phyloP scores from a whole-genome alignment of 1,139 yeast species.

The Casaregolazyma lundiana region DNA sequence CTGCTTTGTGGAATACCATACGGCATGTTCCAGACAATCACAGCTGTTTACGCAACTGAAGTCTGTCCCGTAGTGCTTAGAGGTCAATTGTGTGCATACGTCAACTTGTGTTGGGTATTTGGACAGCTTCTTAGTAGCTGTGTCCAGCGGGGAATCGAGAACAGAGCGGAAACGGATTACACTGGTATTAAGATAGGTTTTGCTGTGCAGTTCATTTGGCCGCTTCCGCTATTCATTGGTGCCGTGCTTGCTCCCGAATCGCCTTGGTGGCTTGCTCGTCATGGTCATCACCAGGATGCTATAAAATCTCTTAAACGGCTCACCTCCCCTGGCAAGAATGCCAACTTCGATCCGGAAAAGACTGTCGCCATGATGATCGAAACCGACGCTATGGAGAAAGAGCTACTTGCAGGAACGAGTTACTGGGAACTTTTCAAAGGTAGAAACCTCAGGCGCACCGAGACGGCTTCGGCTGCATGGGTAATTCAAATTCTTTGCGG shows the following conservation, averaged over 20 bases:
- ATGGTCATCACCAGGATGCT: slow-evolving; percentile 37
- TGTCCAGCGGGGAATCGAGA: slow-evolving; percentile 35
- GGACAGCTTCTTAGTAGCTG: slow-evolving; percentile 43
- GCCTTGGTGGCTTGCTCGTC: slow-evolving; percentile 49
- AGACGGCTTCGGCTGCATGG: slow-evolving; percentile 44
- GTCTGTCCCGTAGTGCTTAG: slow-evolving; percentile 43
- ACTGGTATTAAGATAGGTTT: slow-evolving; percentile 47
- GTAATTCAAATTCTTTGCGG: slow-evolving; percentile 43
- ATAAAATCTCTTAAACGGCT: no score
- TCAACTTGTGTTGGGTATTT: slow-evolving; percentile 42
- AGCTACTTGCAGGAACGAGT: slow-evolving; percentile 32
- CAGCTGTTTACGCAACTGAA: slow-evolving; percentile 43
- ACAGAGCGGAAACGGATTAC: slow-evolving; percentile 34
- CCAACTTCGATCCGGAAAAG: no score
- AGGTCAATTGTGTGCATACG: slow-evolving; percentile 40
- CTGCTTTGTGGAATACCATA: slow-evolving; percentile 42
- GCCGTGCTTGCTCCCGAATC: slow-evolving; percentile 46
- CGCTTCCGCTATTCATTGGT: slow-evolving; percentile 48
- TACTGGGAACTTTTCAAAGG: slow-evolving; percentile 48
- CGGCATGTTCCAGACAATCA: slow-evolving; percentile 43
- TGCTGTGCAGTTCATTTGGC: slow-evolving; percentile 63
- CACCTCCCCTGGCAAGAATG: slow-evolving; percentile 27
- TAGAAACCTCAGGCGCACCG: slow-evolving; percentile 47
- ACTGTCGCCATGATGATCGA: slow-evolving; percentile 39
- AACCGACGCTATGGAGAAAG: slow-evolving; percentile 43